Base-by-base conservation (phyloP, 2,329 filamentous ascomycete genomes). In the Neofusicoccum kwambonambiense region DNA sequence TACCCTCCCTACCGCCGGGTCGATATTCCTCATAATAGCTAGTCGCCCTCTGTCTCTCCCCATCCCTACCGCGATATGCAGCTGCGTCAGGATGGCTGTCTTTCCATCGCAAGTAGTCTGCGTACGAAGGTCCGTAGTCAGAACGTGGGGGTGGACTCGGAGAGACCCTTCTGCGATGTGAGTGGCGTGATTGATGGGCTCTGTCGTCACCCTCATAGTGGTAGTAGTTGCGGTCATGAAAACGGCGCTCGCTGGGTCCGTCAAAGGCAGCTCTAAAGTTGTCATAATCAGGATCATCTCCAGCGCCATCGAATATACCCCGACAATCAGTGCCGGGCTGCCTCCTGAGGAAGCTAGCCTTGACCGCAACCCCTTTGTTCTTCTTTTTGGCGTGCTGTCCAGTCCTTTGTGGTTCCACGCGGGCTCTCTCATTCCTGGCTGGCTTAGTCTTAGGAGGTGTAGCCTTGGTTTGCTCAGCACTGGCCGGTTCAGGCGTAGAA, bases 1-100 rank as follows among this genome's bases (percentile, higher is more conserved):
- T 52, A 19, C 35, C 12, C 1, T 35, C 19, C 15, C 35, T 49
- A 4, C 22, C 50, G 11, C 6, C 15, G 11, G 61, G 61, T 2
- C 61, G 61, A 9, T 56, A 64, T 39, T 39, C 22, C 11, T 47
- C 27, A 17, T 64, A 56, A 41, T 64, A 64, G 39, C 61, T 45
- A 15, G n/a, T 47, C 9, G 56, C 45, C 31, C 56, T 35, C n/a
- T 60, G 41, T 42, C n/a, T 22, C n/a, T 19, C 35, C 13, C 27
- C 9, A 13, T 19, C 35, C 19, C 27, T n/a, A 13, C 56, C 31
- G 22, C 42, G 8, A 17, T 15, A n/a, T 39, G 15, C 27, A 27
- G 42, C 27, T 15, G 56, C 56, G 6, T 60, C 56, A 0, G 42
- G 56, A 22, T 47, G 27, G 11, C 15, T 44, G 15, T 17, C 42